Percentiles rank a stretch among this genome's conserved stretches.
Conservation (phyloP, 805 yeast genomes). For the Starmerella apis region DNA sequence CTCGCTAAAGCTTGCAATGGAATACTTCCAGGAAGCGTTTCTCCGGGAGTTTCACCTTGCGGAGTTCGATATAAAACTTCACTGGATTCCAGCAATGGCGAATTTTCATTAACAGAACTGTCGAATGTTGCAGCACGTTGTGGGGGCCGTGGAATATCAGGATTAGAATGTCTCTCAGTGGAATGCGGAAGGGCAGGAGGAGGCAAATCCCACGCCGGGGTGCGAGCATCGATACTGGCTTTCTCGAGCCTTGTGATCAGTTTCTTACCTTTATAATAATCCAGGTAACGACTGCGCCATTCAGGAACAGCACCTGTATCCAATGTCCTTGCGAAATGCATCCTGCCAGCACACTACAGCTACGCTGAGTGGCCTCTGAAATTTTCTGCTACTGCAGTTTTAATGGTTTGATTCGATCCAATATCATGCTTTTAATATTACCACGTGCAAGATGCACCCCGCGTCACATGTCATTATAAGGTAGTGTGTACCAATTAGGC, state of each 20-base stretch:
- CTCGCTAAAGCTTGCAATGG: conserved; percentile 6
- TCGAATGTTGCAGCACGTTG: neutral
- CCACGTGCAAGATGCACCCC: conserved; percentile 1
- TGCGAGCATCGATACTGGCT: neutral
- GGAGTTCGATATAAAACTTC: conserved; percentile 5
- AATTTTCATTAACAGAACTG: conserved; percentile 21
- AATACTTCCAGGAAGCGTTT: conserved; percentile 11
- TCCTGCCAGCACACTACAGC: neutral
- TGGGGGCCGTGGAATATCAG: neutral
- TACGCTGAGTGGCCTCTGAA: neutral
- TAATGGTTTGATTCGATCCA: neutral
- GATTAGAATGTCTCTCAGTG: neutral
- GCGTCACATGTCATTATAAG: neutral
- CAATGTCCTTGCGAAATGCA: conserved; percentile 22
- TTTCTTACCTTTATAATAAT: conserved; percentile 43
- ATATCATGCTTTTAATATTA: neutral
- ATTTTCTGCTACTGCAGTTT: neutral
- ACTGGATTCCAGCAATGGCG: conserved; percentile 23
- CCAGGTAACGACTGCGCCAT: conserved; percentile 37
- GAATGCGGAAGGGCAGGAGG: conserved; percentile 14
- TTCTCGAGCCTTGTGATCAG: conserved; percentile 33
- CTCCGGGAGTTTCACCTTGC: neutral
- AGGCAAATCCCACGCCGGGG: conserved; percentile 12
- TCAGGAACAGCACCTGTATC: conserved; percentile 33
- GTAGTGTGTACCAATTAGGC: no score